Evolutionary conservation across 345 rosid species (phyloP).

Genomic region (Cardamine chenopodiifolia): DNA sequence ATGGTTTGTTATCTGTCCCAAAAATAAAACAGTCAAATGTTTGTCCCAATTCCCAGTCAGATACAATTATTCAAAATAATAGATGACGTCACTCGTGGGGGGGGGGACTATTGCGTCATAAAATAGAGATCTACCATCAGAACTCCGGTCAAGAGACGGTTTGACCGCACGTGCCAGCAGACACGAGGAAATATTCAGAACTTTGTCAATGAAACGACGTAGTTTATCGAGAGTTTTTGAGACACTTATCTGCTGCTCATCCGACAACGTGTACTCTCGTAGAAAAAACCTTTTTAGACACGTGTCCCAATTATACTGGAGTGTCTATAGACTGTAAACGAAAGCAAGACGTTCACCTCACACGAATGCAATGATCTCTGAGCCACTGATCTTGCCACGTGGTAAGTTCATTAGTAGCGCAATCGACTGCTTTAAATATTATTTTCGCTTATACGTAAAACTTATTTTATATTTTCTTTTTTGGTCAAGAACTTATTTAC

Average conservation of each 20-base stretch:
- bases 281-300: background rate
- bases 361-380: constrained; percentile 30
- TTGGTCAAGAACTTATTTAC: too few relatives aligned
- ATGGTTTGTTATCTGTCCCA: background rate
- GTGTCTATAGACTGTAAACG: background rate
- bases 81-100: constrained; percentile 19
- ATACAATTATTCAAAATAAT: background rate
- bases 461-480: too few relatives aligned
- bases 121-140: constrained; percentile 10
- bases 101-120: constrained; percentile 26
- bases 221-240: background rate
- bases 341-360: constrained; percentile 16
- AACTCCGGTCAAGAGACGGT: constrained; percentile 8
- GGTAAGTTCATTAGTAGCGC: background rate
- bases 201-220: constrained; percentile 27
- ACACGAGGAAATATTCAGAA: constrained; percentile 24
- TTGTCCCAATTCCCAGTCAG: background rate
- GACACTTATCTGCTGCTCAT: constrained; percentile 12
- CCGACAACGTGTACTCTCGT: constrained; percentile 12
- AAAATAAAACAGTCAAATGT: background rate
- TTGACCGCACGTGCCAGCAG: constrained; percentile 30
- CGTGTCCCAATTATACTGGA: background rate
- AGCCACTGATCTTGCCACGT: constrained; percentile 29
- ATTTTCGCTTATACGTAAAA: background rate
- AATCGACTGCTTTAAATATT: background rate